Conservation (phyloP, 805 yeast genomes). For the Kregervanrija fluxuum region DNA sequence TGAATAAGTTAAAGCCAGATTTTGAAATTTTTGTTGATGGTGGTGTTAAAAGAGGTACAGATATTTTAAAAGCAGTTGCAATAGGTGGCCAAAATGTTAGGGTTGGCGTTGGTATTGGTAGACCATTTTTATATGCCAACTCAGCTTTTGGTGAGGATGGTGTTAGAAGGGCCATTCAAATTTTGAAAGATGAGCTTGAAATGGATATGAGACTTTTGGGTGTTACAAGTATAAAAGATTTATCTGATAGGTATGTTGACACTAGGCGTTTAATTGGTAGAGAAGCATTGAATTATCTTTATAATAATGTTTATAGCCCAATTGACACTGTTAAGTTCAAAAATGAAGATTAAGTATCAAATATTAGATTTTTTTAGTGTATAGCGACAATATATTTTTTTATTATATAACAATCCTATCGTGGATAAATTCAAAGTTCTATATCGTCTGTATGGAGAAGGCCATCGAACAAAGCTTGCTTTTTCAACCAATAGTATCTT, state of each 20-base stretch:
- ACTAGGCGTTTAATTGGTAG: slow-evolving; percentile 28
- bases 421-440: too few species aligned
- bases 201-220: slow-evolving; percentile 81
- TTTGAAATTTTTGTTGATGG: slow-evolving; percentile 61
- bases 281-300: slow-evolving; percentile 26
- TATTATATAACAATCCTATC: too few species aligned
- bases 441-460: too few species aligned
- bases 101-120: slow-evolving; percentile 63
- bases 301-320: slow-evolving; percentile 24
- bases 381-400: too few species aligned
- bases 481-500: slow-evolving; percentile 22
- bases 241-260: slow-evolving; percentile 59
- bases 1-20: slow-evolving; percentile 39
- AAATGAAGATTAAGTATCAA: slow-evolving; percentile 15
- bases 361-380: too few species aligned
- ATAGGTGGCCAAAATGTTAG: slow-evolving; percentile 68
- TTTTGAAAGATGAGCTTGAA: slow-evolving; percentile 62
- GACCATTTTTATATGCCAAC: slow-evolving; percentile 60
- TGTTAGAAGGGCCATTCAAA: slow-evolving; percentile 49
- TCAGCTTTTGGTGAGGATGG: slow-evolving; percentile 59
- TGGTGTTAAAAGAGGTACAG: slow-evolving; percentile 64
- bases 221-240: slow-evolving; percentile 50
- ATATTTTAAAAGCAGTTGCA: slow-evolving; percentile 57
- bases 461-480: slow-evolving; percentile 18
- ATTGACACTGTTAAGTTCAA: slow-evolving; percentile 23